A percentile compares a stretch with the other conserved stretches of the same genome.
These are phyloP conservation scores for Aspergillus spinulosporus DNA, from an alignment of 2,329 filamentous ascomycete species.

Conservation along the genomic window DNA sequence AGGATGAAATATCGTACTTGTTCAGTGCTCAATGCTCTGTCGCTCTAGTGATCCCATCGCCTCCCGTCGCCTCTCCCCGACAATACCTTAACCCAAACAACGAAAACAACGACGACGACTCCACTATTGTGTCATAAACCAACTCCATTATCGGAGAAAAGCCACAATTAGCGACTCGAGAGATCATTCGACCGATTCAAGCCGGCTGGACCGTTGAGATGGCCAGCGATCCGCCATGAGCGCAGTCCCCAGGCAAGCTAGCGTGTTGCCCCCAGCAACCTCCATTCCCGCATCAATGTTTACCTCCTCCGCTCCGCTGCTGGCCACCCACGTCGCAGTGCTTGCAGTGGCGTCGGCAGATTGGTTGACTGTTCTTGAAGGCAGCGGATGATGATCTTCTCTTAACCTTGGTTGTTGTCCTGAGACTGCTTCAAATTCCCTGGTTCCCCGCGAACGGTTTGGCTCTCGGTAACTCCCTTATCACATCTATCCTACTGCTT, in stretches of 20 bases:
- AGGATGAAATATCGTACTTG: too few species aligned
- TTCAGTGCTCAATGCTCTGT: too few species aligned
- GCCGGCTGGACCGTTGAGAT: neutral
- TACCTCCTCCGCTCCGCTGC: slow-evolving; percentile 29
- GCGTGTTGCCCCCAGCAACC: slow-evolving; percentile 37
- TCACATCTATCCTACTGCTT: neutral
- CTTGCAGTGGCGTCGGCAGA: slow-evolving; percentile 23
- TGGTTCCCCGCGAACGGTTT: slow-evolving; percentile 23
- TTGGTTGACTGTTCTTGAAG: slow-evolving; percentile 14
- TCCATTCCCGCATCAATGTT: slow-evolving; percentile 32
- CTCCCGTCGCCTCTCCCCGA: too few species aligned
- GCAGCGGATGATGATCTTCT: slow-evolving; percentile 20
- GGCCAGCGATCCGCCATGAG: slow-evolving; percentile 8
- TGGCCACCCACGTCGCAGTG: slow-evolving; percentile 26
- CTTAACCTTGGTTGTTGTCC: slow-evolving; percentile 26
- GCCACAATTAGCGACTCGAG: neutral
- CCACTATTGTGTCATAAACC: slow-evolving; percentile 6
- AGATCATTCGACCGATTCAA: slow-evolving; percentile 12
- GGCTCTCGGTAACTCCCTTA: slow-evolving; percentile 11
- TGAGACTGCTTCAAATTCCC: slow-evolving; percentile 32
- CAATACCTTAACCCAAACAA: neutral
- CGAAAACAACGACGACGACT: neutral
- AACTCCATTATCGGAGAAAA: neutral
- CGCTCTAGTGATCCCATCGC: too few species aligned
- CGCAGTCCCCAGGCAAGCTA: slow-evolving; percentile 25